Percentiles rank a stretch among this genome's conserved stretches.
Conservation (phyloP, 495 filamentous ascomycete genomes). For the Neurospora terricola region DNA sequence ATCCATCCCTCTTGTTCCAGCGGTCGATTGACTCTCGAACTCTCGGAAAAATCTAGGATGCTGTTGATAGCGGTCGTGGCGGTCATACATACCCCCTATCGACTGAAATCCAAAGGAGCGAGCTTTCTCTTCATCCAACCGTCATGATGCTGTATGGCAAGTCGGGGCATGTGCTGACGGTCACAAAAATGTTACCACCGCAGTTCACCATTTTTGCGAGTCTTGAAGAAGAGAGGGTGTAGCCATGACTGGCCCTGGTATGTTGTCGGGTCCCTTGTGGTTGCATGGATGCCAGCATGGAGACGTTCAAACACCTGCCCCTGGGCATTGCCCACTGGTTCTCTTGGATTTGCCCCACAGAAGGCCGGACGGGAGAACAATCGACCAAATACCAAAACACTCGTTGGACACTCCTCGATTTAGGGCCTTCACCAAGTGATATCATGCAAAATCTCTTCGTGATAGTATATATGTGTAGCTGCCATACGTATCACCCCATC, state of each 20-base stretch:
- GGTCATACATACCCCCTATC: background rate
- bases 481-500: background rate
- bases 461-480: background rate
- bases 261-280: too few relatives aligned
- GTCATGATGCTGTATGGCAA: background rate
- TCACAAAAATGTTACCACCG: background rate
- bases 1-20: too few relatives aligned
- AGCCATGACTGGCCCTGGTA: background rate
- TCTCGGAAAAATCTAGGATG: too few relatives aligned
- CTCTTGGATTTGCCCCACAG: background rate
- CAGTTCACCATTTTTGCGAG: background rate
- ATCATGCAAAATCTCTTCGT: accelerated
- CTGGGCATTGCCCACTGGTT: background rate
- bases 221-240: background rate
- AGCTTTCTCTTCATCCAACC: background rate
- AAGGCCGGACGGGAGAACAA: background rate
- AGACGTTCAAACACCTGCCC: background rate
- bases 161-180: background rate
- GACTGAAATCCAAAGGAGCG: background rate
- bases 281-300: background rate
- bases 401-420: background rate
- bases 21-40: too few relatives aligned
- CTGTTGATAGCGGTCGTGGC: too few relatives aligned
- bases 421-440: background rate
- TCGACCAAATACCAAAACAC: background rate